phyloP scores from a whole-genome alignment of 768 basidiomycete genomes.

The Amanita inopinata region DNA sequence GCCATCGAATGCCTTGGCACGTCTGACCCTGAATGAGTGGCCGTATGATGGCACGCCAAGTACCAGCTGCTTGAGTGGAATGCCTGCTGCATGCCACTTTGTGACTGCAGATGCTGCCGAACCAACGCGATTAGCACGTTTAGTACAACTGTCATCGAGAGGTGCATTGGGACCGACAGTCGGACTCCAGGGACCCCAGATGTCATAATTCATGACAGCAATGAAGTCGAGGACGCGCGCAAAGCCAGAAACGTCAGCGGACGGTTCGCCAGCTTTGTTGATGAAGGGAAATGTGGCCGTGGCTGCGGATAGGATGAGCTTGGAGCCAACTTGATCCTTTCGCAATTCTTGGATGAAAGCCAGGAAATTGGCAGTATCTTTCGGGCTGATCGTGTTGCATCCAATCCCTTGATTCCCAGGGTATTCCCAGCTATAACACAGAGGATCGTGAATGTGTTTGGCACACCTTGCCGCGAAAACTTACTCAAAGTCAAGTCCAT shows the following conservation, averaged over 20 bases:
- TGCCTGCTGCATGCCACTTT: constrained; percentile 67
- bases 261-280: constrained; percentile 41
- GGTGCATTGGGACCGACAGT: constrained; percentile 82
- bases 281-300: constrained; percentile 31
- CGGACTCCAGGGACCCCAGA: constrained; percentile 55
- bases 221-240: constrained; percentile 52
- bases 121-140: constrained; percentile 48
- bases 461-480: constrained; percentile 10
- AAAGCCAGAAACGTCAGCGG: constrained; percentile 61
- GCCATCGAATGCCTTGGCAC: constrained; percentile 32
- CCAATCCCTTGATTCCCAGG: constrained; percentile 60
- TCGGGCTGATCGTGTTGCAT: constrained; percentile 53
- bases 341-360: constrained; percentile 70
- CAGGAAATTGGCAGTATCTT: constrained; percentile 74
- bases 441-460: not conserved
- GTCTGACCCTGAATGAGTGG: constrained; percentile 58
- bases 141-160: constrained; percentile 68
- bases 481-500: constrained; percentile 50
- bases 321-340: constrained; percentile 35
- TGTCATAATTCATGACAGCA: constrained; percentile 62
- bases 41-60: constrained; percentile 82
- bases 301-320: constrained; percentile 49
- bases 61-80: constrained; percentile 59
- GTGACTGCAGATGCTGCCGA: constrained; percentile 68
- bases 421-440: constrained; percentile 70